These are phyloP conservation scores for Arabidopsis thaliana DNA, from an alignment of 345 rosid species.

Conservation along the genomic window DNA sequence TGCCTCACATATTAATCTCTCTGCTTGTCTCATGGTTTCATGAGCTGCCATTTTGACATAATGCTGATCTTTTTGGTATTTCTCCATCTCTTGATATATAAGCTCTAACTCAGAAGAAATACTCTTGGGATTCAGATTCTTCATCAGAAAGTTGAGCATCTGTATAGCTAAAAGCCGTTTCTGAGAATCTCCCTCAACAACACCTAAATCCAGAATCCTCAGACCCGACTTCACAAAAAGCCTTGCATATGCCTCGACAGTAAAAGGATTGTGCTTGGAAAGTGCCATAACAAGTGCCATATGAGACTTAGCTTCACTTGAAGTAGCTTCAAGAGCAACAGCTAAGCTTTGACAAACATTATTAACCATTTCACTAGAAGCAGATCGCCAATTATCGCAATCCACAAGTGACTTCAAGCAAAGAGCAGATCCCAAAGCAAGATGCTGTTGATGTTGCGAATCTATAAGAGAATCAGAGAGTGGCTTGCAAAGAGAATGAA, in stretches of 20 bases:
- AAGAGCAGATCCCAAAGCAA: constrained; percentile 92
- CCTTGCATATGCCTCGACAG: constrained; percentile 91
- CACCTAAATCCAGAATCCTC: constrained; percentile 65
- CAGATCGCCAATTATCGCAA: constrained; percentile 85
- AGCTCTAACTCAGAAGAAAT: constrained; percentile 68
- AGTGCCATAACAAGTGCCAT: constrained; percentile 83
- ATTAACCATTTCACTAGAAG: constrained; percentile 82
- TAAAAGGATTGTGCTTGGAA: constrained; percentile 81
- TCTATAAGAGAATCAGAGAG: constrained; percentile 79
- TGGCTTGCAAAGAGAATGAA: constrained; percentile 86
- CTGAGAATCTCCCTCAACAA: constrained; percentile 72
- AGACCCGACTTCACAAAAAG: constrained; percentile 78
- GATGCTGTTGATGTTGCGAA: constrained; percentile 68
- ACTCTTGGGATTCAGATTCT: constrained; percentile 81
- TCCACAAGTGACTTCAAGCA: constrained; percentile 94
- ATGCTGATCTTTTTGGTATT: constrained; percentile 81
- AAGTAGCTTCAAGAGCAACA: constrained; percentile 83
- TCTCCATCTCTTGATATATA: constrained; percentile 78
- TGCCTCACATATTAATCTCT: constrained; percentile 59
- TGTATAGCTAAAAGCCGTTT: constrained; percentile 82
- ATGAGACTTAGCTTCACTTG: constrained; percentile 76
- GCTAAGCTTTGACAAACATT: constrained; percentile 89
- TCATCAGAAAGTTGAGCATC: constrained; percentile 95
- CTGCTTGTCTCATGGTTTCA: constrained; percentile 85
- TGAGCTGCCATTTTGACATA: constrained; percentile 82